A percentile compares a stretch with the other conserved stretches of the same genome.
Evolutionary conservation across 768 basidiomycete genomes (phyloP).

Genomic region (Suillus hirtellus): DNA sequence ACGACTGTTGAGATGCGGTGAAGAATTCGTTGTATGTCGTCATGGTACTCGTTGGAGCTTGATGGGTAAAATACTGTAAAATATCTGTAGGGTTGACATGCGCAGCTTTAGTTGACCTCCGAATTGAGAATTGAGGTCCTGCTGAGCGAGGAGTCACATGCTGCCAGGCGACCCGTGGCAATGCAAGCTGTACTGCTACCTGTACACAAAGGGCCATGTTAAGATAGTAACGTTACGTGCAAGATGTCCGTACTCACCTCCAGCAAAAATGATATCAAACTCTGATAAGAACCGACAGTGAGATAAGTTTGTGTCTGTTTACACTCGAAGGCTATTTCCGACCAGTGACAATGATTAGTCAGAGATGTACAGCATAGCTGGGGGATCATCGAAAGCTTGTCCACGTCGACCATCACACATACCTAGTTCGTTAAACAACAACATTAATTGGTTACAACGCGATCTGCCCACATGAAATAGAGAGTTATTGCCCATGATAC

Average conservation of each 20-base stretch:
- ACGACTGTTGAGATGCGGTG: too few relatives aligned
- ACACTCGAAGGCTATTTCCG: background rate
- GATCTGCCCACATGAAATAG: too few relatives aligned
- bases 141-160: constrained; percentile 26
- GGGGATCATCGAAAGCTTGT: too few relatives aligned
- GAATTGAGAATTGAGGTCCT: constrained; percentile 27
- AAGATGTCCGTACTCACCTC: background rate
- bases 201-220: constrained; percentile 5
- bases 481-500: too few relatives aligned
- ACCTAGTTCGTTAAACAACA: too few relatives aligned
- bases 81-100: constrained; percentile 26
- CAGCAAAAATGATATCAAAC: constrained; percentile 4
- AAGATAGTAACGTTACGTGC: background rate
- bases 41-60: too few relatives aligned
- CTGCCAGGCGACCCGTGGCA: constrained; percentile 27
- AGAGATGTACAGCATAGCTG: too few relatives aligned
- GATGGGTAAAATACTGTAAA: too few relatives aligned
- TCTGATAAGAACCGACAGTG: background rate
- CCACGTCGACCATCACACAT: too few relatives aligned
- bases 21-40: too few relatives aligned
- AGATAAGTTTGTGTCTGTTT: background rate
- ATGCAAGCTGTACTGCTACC: constrained; percentile 31
- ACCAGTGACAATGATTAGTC: too few relatives aligned
- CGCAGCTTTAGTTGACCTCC: constrained; percentile 20
- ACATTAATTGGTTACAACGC: too few relatives aligned